Percentiles rank a stretch among this genome's conserved stretches.
Conservation (phyloP, 2,329 filamentous ascomycete genomes). For the Cryphonectria parasitica region DNA sequence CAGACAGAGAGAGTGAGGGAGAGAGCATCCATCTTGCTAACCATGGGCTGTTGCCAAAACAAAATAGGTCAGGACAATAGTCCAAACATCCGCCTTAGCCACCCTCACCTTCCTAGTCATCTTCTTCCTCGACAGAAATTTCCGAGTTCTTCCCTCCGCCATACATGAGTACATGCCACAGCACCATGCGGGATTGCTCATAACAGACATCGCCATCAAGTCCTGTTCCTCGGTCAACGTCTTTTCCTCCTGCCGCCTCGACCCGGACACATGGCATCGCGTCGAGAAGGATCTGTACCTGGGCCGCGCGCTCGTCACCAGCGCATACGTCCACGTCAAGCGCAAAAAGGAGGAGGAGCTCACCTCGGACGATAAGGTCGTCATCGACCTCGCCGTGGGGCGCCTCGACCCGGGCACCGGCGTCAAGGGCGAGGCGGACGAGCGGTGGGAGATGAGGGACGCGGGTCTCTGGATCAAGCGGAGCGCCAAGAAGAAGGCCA, state of each 20-base stretch:
- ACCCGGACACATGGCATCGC: conserved; percentile 74
- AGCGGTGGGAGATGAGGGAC: conserved; percentile 77
- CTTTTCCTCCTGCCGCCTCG: conserved; percentile 76
- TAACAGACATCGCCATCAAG: conserved; percentile 82
- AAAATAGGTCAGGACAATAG: conserved; percentile 66
- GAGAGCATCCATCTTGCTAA: background rate
- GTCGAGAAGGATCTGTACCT: conserved; percentile 91
- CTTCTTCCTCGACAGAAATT: conserved; percentile 85
- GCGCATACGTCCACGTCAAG: conserved; percentile 80
- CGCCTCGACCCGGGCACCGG: conserved; percentile 69
- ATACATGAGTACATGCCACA: conserved; percentile 87
- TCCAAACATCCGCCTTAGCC: conserved; percentile 72
- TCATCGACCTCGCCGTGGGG: conserved; percentile 78
- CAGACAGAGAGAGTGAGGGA: too few relatives aligned
- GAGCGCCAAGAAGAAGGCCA: conserved; percentile 71
- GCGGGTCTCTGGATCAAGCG: conserved; percentile 83
- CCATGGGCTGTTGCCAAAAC: background rate
- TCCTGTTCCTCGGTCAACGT: conserved; percentile 76
- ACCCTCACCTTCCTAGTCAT: conserved; percentile 71
- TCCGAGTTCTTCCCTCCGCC: conserved; percentile 80
- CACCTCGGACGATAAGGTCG: conserved; percentile 71
- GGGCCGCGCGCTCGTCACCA: conserved; percentile 71
- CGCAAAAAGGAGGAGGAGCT: conserved; percentile 87
- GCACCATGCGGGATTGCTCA: conserved; percentile 81
- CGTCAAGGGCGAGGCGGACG: conserved; percentile 57